Percentiles rank a stretch among this genome's conserved stretches.
Evolutionary conservation across 2,329 filamentous ascomycete species (phyloP).

Genomic region (Hirsutella rhossiliensis): DNA sequence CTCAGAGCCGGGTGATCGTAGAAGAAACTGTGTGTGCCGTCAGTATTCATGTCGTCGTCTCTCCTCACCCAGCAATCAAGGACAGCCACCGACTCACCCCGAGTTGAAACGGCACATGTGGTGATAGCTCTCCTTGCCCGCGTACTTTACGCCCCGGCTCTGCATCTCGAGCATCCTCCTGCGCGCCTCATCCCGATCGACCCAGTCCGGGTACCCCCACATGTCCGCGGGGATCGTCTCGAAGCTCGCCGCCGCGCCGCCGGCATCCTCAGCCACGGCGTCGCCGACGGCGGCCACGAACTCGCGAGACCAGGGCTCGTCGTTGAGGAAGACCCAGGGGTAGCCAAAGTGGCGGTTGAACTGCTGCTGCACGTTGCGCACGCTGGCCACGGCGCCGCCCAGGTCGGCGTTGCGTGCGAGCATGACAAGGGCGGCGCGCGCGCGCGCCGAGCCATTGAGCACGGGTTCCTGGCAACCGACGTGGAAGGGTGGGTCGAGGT

Average conservation of each 20-base stretch:
- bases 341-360: neutral
- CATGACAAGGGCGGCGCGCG: neutral
- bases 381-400: neutral
- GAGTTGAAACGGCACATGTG: slow-evolving; percentile 1
- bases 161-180: neutral
- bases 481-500: neutral
- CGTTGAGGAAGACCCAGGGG: slow-evolving; percentile 1
- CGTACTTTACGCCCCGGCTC: neutral
- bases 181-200: neutral
- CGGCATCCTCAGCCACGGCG: neutral
- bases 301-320: neutral
- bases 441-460: slow-evolving; percentile 1
- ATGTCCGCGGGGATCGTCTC: neutral
- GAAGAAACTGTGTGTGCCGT: neutral
- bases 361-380: neutral
- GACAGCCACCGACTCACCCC: neutral
- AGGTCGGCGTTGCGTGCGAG: neutral
- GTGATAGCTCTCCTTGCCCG: neutral
- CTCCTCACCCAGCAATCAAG: neutral
- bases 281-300: neutral
- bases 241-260: neutral
- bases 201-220: slow-evolving; percentile 1
- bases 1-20: neutral
- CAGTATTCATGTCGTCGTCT: neutral
- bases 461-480: neutral